Base-by-base conservation (phyloP, 2,329 filamentous ascomycete species). In the Colletotrichum ledebouriae region DNA sequence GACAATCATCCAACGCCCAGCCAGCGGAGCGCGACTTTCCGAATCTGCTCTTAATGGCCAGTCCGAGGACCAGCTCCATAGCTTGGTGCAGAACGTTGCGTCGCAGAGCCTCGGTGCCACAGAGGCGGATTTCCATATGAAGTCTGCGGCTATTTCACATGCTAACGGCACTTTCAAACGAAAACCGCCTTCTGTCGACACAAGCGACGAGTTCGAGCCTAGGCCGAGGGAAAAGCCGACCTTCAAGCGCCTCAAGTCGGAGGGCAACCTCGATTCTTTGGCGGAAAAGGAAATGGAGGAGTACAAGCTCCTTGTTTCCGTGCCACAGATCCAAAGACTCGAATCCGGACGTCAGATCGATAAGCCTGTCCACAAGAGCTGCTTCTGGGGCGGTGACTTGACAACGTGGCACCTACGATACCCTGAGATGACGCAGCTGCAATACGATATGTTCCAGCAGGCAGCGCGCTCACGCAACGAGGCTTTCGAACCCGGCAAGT, bases 391-490 rank as follows among this genome's bases (percentile, higher is more conserved):
- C 53, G 78, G 79, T 3, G 84, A 90, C 71, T 80, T 79, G 63
- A 79, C 75, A 20, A 89, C 86, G 1, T 89, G 87, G 83, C 89
- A 91, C 71, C 79, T 89, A 4, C 76, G 86, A 58, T 91, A 91
- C 72, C 89, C 89, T 0, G 85, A 88, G 70, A 90, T 91, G 87
- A 89, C 85, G 0, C 83, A 87, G 63, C 79, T 87, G 6, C 87
- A 90, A 69, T 84, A 85, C 63, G 82, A 85, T 39, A 85, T 84
- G 2, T 90, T 89, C 75, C 78, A 81, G 17, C 75, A 81, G n/a
- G 86, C 85, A 15, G 87, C 87, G 1, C 73, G 78, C 37, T 77
- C 78, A 0, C 80, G 85, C 39, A 80, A 80, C 1, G 87, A 90
- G 72, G 78, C 81, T 20, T 91, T 91, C 60, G 78, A 77, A 0